Evolutionary conservation across 495 filamentous ascomycete genomes (phyloP), one percentile per base, ranked within the genome.

Genomic region (Elasticomyces elasticus): DNA sequence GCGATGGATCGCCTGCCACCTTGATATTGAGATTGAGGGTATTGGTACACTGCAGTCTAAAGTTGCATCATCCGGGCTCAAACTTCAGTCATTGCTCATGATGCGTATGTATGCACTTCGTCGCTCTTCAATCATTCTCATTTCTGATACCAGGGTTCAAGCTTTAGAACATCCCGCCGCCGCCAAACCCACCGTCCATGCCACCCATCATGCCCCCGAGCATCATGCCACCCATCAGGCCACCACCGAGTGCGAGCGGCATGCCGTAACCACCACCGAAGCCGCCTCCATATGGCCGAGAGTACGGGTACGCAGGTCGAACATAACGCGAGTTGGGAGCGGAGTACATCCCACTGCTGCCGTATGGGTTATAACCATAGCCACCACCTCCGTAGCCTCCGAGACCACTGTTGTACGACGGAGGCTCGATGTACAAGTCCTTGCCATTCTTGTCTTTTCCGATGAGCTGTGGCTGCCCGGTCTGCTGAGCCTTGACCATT

Each of bases 401-500:
- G 37, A 59, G 60, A 19, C 52, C 57, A 49, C 63, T 62, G n/a
- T 55, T 56, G 22, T 54, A 55, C 23, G 23, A 23, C 11, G 63
- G 59, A 19, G 74, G 72, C 62, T 74, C 70, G 42, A 77, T 69
- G 52, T 72, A 76, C 13, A 77, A 57, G 49, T 76, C 71, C 41
- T 66, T 63, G 12, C 74, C 74, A 25, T 76, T 58, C 1, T 46
- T 44, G 52, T 74, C 73, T 49, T 69, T 72, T 30, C 72, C 71
- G 0, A 77, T 19, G 5, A 68, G 61, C 60, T 76, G 74, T 52
- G 74, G 73, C 56, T 71, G 55, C 5, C 74, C 74, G 2, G 72
- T 76, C 51, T 69, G 50, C 40, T 60, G 48, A 1, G 73, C 73
- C 9, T 57, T 43, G 1, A 62, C 51, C 73, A 77, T 73, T 2